Conservation (phyloP, 257 asterid genomes). For the Cinchona pubescens region DNA sequence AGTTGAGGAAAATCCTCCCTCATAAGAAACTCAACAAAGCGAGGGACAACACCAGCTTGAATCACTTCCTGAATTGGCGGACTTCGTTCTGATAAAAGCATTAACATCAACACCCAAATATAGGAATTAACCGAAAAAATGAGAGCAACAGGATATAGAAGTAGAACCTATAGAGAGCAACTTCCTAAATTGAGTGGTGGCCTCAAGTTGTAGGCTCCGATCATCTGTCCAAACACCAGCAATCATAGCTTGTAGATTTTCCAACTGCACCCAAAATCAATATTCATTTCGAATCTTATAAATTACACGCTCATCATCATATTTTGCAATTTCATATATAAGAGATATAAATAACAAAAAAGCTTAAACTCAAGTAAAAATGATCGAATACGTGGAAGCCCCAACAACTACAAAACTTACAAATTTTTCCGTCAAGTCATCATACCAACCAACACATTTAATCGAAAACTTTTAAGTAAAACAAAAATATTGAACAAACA, state of each 20-base stretch:
- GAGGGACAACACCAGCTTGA: constrained; percentile 83
- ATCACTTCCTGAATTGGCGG: constrained; percentile 88
- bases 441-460: too few relatives aligned
- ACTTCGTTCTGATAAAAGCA: constrained; percentile 54
- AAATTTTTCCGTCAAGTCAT: too few relatives aligned
- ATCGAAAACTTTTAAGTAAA: too few relatives aligned
- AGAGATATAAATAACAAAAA: not conserved
- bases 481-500: too few relatives aligned
- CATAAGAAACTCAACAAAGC: constrained; percentile 68
- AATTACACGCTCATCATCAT: not conserved
- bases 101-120: not conserved
- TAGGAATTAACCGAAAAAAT: not conserved
- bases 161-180: constrained; percentile 68
- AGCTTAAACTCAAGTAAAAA: not conserved
- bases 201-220: constrained; percentile 56
- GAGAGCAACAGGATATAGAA: not conserved
- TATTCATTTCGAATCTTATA: not conserved
- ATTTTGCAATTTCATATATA: not conserved
- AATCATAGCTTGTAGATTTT: constrained; percentile 67
- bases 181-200: constrained; percentile 73
- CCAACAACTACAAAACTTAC: not conserved
- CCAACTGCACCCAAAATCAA: constrained; percentile 45
- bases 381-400: not conserved
- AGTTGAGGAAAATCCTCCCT: constrained; percentile 87
- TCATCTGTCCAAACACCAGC: constrained; percentile 66